Conservation (phyloP, 768 basidiomycete species). For the Auricularia heimuer region DNA sequence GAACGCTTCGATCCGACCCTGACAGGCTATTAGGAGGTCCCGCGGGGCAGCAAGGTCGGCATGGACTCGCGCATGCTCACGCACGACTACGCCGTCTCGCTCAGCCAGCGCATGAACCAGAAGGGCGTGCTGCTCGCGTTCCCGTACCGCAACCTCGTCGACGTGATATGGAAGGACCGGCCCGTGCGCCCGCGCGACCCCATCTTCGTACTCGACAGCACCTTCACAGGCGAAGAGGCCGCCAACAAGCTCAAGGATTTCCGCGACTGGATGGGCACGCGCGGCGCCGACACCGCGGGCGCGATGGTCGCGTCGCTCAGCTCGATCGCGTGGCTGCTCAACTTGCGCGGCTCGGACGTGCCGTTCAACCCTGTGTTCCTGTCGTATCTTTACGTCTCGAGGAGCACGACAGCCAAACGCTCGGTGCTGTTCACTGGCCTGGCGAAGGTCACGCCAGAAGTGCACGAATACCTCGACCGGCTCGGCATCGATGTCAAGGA, state of each 20-base stretch:
- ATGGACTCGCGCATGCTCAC: constrained; percentile 80
- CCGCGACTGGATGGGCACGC: constrained; percentile 55
- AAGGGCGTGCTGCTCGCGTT: constrained; percentile 62
- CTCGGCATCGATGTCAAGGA: constrained; percentile 49
- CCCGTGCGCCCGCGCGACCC: constrained; percentile 56
- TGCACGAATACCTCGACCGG: constrained; percentile 44
- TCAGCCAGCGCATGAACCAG: constrained; percentile 45
- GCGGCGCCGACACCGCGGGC: constrained; percentile 50
- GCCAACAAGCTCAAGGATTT: constrained; percentile 59
- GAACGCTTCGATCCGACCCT: neutral
- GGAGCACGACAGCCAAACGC: constrained; percentile 31
- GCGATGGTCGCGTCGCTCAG: constrained; percentile 44
- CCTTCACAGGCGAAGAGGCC: constrained; percentile 63
- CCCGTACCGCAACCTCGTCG: constrained; percentile 76
- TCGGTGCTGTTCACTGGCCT: constrained; percentile 66
- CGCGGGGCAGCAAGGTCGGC: constrained; percentile 47
- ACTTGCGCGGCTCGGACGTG: constrained; percentile 83
- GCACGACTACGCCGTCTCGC: constrained; percentile 52
- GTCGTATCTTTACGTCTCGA: constrained; percentile 68
- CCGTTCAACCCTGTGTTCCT: constrained; percentile 90
- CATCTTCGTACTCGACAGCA: constrained; percentile 57
- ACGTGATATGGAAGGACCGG: constrained; percentile 72
- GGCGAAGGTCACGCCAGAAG: constrained; percentile 50
- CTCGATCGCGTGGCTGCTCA: constrained; percentile 73
- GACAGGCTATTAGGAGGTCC: constrained; percentile 21